These are phyloP conservation scores for Citrus mangshanensis DNA, from an alignment of 345 rosid genomes.

Conservation along the genomic window DNA sequence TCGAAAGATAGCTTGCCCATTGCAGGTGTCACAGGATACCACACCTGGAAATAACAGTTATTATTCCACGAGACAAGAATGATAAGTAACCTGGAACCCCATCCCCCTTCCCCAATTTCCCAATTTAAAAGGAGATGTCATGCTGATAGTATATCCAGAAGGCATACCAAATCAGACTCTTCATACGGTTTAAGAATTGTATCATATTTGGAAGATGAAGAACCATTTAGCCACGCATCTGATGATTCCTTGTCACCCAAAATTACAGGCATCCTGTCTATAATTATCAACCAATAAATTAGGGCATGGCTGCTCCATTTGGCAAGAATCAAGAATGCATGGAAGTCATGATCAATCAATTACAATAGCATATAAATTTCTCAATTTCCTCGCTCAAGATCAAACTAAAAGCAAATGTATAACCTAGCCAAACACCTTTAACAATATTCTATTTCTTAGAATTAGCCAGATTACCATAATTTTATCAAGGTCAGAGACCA, in stretches of 20 bases:
- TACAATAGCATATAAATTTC: background rate
- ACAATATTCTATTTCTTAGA: background rate
- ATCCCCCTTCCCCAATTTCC: background rate
- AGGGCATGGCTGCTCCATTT: background rate
- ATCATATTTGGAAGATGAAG: conserved; percentile 43
- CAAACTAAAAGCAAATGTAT: background rate
- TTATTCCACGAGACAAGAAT: background rate
- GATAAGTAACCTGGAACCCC: background rate
- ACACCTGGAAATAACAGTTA: conserved; percentile 41
- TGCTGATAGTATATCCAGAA: background rate
- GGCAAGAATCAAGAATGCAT: background rate
- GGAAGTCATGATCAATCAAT: background rate
- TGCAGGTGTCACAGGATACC: conserved; percentile 86
- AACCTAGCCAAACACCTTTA: background rate
- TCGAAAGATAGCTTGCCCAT: conserved; percentile 76
- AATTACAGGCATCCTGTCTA: conserved; percentile 94
- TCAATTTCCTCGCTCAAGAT: background rate
- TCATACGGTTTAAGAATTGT: conserved; percentile 67
- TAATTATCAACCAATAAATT: conserved; percentile 2
- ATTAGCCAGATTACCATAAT: background rate
- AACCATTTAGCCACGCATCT: conserved; percentile 66
- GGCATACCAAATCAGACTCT: conserved; percentile 65
- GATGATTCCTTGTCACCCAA: conserved; percentile 63
- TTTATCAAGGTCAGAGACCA: background rate
- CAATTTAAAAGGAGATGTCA: background rate